Evolutionary conservation across 148 eudicot genomes (phyloP), one percentile per base, ranked within the genome.

Genomic region (Rhododendron vialii): DNA sequence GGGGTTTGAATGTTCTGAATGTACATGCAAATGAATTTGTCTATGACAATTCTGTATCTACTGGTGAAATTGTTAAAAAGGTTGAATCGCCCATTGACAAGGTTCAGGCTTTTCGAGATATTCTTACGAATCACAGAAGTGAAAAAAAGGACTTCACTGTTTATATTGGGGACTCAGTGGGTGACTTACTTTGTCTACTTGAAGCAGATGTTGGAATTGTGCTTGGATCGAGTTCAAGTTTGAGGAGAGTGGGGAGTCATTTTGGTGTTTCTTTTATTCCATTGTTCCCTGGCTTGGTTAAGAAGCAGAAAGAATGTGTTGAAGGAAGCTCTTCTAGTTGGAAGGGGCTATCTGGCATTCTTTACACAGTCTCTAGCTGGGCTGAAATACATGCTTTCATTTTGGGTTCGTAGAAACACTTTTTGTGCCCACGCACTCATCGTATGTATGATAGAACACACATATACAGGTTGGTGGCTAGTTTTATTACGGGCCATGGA

Each of bases 151-250:
- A 78, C 20, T 74, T 92, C 57, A 94, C 92, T 20, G 92, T 97
- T 59, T 95, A 94, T 85, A 89, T 97, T 14, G 99, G 99, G 57
- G 99, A 95, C 84, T 92, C 98, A 33, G 92, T 97, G 69, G 98
- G 99, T 24, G 99, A 97, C 90, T 87, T 97, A 86, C 98, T 97
- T 82, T 97, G 99, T 88, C 92, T 97, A 82, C 98, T 97, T 1
- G 87, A 92, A 89, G 98, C 98, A 43, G 98, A 97, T 89, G 87
- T 97, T 53, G 99, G 99, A 30, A 93, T 97, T 59, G 98, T 93
- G 78, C 86, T 97, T 14, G 94, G 96, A 41, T 92, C 96, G 67
- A 95, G 98, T 84, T 83, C 93, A 80, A 94, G 95, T 88, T 91
- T 97, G 35, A 91, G 93, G 90, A 94, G 87, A 88, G 84, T 97